Evolutionary conservation across 768 basidiomycete species (phyloP).

Genomic region (Termitomyces sp.): DNA sequence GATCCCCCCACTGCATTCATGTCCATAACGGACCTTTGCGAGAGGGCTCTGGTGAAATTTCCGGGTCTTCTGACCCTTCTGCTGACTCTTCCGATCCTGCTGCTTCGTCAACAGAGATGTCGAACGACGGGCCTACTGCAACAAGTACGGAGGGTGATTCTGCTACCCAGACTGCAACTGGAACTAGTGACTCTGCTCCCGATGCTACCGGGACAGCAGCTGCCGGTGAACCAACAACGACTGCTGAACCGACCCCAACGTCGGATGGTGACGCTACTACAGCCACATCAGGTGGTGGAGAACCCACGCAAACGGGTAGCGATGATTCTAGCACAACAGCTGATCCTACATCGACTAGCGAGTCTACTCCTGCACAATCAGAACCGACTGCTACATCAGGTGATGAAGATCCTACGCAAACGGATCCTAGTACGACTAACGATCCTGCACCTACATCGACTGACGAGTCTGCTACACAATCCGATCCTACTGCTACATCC

Average conservation of each 20-base stretch:
- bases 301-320: neutral
- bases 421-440: neutral
- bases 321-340: neutral
- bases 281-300: neutral
- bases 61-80: neutral
- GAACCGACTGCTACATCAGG: neutral
- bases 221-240: neutral
- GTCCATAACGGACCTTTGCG: neutral
- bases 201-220: neutral
- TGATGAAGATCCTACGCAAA: neutral
- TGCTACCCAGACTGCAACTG: neutral
- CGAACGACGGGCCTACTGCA: neutral
- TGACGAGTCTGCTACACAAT: neutral
- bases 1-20: neutral
- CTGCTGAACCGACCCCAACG: neutral
- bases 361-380: neutral
- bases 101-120: neutral
- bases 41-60: neutral
- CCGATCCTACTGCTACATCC: neutral
- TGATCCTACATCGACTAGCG: neutral
- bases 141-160: neutral
- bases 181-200: neutral
- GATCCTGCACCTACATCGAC: neutral
- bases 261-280: neutral
- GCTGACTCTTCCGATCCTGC: neutral